Base-by-base conservation (phyloP, 2,329 filamentous ascomycete genomes). In the Tricladium varicosporioides region DNA sequence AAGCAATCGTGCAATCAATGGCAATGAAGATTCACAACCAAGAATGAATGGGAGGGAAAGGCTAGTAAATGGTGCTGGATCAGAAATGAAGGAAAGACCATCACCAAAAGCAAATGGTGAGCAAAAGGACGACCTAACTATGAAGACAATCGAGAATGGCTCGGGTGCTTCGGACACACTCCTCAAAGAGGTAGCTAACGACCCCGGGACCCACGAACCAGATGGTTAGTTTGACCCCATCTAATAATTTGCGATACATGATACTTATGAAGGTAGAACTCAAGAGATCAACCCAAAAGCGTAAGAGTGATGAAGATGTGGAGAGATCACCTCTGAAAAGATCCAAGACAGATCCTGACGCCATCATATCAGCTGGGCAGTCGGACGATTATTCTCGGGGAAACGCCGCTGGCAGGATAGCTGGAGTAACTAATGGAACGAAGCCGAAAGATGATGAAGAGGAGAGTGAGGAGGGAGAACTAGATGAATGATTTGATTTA, bases 181-280 rank as follows among this genome's bases (percentile, higher is more conserved):
- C 11, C 49, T 69, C 3, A 69, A 69, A 55, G 61, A 58, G 40
- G 60, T 51, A 3, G 66, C 66, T 7, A 69, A 69, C 45, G 60
- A 67, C 44, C 66, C 66, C 11, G 63, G 62, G 1, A 68, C 65
- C 9, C 66, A 68, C 52, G 42, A 54, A 19, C 44, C 50, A 15
- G 60, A 57, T 47, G 55, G 55, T 51, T 40, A 36, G 47, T 56
- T 13, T 11, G 10, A 18, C 8, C 15, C 1, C 22, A n/a, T 7
- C n/a, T 31, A 36, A 42, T 14, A 9, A 42, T 52, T 33, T 42
- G 27, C 27, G 59, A 59, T 58, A 54, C 50, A 13, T 45, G 45
- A 11, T 46, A 14, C 54, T 51, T 5, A 36, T 19, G 15, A 10
- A n/a, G 32, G 13, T 22, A 14, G 31, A 52, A 22, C 31, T 44